Percentiles rank a stretch among this genome's conserved stretches.
Evolutionary conservation across 2,329 filamentous ascomycete genomes (phyloP).

Genomic region (Nigrospora osmanthi): DNA sequence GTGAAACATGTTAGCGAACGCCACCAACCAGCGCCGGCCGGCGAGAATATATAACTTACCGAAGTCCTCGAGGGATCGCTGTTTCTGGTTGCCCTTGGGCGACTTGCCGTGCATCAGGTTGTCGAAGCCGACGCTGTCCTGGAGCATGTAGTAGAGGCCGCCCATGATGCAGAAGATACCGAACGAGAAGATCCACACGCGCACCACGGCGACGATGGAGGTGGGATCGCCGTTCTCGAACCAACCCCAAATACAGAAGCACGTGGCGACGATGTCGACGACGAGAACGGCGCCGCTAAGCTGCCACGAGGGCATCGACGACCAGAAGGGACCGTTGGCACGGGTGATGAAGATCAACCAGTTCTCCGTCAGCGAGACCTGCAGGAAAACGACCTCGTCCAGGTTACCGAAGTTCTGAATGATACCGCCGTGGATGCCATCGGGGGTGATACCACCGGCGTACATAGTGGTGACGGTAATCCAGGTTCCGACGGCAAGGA

Average conservation of each 20-base stretch:
- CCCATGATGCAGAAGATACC: conserved; percentile 82
- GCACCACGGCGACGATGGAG: conserved; percentile 75
- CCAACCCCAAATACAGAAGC: conserved; percentile 81
- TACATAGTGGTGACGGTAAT: conserved; percentile 83
- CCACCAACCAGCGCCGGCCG: background rate
- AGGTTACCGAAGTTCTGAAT: conserved; percentile 81
- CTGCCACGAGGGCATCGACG: conserved; percentile 81
- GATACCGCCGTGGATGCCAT: conserved; percentile 63
- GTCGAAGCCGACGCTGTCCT: conserved; percentile 75
- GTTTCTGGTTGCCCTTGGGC: conserved; percentile 73
- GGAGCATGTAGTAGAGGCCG: conserved; percentile 68
- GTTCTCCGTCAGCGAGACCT: conserved; percentile 87
- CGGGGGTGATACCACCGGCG: conserved; percentile 27
- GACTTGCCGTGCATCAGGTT: conserved; percentile 91
- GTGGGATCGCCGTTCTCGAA: conserved; percentile 60
- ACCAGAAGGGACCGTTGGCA: conserved; percentile 89
- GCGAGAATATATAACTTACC: conserved; percentile 46
- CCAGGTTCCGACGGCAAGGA: conserved; percentile 80
- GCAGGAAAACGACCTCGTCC: conserved; percentile 78
- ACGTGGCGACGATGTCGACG: conserved; percentile 76
- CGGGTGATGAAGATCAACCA: conserved; percentile 96
- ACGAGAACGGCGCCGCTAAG: conserved; percentile 68
- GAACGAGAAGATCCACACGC: conserved; percentile 87
- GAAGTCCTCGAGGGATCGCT: conserved; percentile 82
- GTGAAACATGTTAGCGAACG: conserved; percentile 37